A percentile compares a stretch with the other conserved stretches of the same genome.
phyloP scores from a whole-genome alignment of 768 basidiomycete species.

The Amanita pseudoporphyria region DNA sequence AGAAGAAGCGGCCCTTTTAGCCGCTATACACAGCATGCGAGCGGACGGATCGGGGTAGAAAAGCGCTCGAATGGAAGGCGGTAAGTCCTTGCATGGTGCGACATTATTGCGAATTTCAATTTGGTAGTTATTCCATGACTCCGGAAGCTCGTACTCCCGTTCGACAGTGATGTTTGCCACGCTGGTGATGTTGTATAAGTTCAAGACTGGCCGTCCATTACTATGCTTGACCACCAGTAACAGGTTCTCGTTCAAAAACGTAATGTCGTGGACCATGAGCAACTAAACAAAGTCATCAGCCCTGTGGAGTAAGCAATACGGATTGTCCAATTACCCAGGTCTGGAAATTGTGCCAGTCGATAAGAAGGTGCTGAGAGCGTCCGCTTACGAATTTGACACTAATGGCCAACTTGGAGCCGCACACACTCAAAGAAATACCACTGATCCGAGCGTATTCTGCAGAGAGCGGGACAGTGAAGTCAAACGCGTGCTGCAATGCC shows the following conservation, averaged over 20 bases:
- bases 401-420: conserved; percentile 33
- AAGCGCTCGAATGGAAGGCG: conserved; percentile 32
- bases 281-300: conserved; percentile 24
- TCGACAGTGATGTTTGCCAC: conserved; percentile 30
- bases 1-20: conserved; percentile 27
- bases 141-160: conserved; percentile 49
- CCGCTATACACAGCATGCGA: conserved; percentile 39
- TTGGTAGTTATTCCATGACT: conserved; percentile 35
- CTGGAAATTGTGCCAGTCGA: conserved; percentile 41
- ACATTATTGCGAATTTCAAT: conserved; percentile 41
- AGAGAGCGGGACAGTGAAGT: conserved; percentile 28
- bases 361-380: conserved; percentile 32
- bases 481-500: conserved; percentile 30
- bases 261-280: conserved; percentile 38
- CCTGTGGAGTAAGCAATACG: background rate
- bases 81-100: conserved; percentile 27
- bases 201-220: conserved; percentile 25
- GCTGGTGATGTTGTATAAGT: conserved; percentile 37
- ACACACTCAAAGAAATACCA: conserved; percentile 27
- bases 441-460: conserved; percentile 19
- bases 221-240: conserved; percentile 32
- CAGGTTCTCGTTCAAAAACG: conserved; percentile 33
- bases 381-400: conserved; percentile 32
- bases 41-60: conserved; percentile 47
- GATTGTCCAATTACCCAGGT: conserved; percentile 26